These are phyloP conservation scores for Colletotrichum camelliae DNA, from an alignment of 2,329 filamentous ascomycete species.

Conservation along the genomic window DNA sequence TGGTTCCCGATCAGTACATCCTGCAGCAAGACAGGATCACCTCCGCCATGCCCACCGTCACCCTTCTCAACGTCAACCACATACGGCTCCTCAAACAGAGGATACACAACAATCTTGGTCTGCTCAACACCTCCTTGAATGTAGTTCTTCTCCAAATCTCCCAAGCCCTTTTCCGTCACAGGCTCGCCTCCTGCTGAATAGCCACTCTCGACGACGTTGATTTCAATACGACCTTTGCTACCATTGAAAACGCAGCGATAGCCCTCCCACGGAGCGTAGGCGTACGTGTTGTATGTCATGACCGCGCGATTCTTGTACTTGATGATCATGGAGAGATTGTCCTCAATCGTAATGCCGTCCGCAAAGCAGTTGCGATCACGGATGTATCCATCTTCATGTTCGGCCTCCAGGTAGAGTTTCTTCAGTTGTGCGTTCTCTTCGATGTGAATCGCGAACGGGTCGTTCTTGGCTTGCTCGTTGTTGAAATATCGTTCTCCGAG, in stretches of 20 bases:
- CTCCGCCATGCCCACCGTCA: conserved; percentile 50
- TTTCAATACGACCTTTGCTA: conserved; percentile 48
- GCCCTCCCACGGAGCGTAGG: conserved; percentile 53
- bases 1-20: conserved; percentile 46
- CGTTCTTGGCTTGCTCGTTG: conserved; percentile 44
- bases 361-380: conserved; percentile 53
- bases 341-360: conserved; percentile 55
- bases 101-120: conserved; percentile 42
- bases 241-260: conserved; percentile 48
- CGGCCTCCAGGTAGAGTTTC: conserved; percentile 50
- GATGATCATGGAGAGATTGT: conserved; percentile 52
- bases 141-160: conserved; percentile 24
- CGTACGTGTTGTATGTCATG: conserved; percentile 48
- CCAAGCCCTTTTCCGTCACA: conserved; percentile 23
- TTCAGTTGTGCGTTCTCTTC: conserved; percentile 45
- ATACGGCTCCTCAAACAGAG: conserved; percentile 46
- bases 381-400: conserved; percentile 54
- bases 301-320: conserved; percentile 46
- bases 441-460: conserved; percentile 52
- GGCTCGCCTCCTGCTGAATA: conserved; percentile 52
- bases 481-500: conserved; percentile 45
- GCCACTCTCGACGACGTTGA: conserved; percentile 50
- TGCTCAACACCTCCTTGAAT: conserved; percentile 42
- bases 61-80: conserved; percentile 44
- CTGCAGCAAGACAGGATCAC: conserved; percentile 48